phyloP scores from a whole-genome alignment of 371 early-diverging fungal species.

The Actinomortierella ambigua region DNA sequence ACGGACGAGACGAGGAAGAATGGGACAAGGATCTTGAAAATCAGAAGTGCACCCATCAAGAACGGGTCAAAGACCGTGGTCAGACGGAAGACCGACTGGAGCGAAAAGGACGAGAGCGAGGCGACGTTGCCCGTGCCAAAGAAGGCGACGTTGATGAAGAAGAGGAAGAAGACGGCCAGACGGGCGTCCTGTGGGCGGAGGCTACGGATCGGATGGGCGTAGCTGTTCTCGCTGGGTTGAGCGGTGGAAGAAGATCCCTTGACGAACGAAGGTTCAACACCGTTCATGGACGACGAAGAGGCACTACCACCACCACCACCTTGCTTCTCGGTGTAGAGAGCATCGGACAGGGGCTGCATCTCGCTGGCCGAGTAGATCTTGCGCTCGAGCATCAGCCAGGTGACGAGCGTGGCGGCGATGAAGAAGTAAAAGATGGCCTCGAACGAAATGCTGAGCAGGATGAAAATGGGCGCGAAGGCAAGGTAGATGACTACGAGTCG shows the following conservation, averaged over 20 bases:
- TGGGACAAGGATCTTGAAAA: slow-evolving; percentile 90
- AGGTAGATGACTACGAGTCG: slow-evolving; percentile 82
- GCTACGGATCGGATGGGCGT: slow-evolving; percentile 25
- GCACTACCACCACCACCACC: not conserved
- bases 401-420: slow-evolving; percentile 72
- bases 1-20: slow-evolving; percentile 88
- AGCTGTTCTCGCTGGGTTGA: not conserved
- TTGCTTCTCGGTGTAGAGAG: slow-evolving; percentile 27
- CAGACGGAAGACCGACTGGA: slow-evolving; percentile 91
- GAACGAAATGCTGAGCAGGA: slow-evolving; percentile 85
- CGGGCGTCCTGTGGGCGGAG: slow-evolving; percentile 68
- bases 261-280: too few relatives aligned
- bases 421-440: slow-evolving; percentile 89
- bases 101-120: slow-evolving; percentile 82
- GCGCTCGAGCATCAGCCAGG: slow-evolving; percentile 86
- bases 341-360: slow-evolving; percentile 30
- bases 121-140: slow-evolving; percentile 98
- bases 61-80: slow-evolving; percentile 92
- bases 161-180: slow-evolving; percentile 76
- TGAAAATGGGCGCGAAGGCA: slow-evolving; percentile 88
- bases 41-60: slow-evolving; percentile 84
- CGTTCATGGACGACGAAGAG: not conserved
- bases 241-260: slow-evolving; percentile 1
- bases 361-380: slow-evolving; percentile 50
- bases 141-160: slow-evolving; percentile 92